These are phyloP conservation scores for Thalassiosira hispida DNA, from an alignment of 352 stramenopile genomes.

Conservation along the genomic window DNA sequence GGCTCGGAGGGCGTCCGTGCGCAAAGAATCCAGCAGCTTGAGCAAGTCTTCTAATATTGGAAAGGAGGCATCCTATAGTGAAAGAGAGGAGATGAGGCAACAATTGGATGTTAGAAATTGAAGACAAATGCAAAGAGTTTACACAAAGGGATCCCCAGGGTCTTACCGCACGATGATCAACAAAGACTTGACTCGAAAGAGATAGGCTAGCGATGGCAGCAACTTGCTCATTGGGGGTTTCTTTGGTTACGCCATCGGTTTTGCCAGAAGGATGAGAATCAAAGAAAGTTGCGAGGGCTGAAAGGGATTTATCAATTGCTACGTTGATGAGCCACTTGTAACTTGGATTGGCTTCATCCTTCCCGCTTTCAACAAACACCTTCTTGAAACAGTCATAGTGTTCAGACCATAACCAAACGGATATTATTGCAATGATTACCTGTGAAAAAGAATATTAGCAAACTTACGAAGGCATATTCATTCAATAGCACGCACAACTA, in stretches of 20 bases:
- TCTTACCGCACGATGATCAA: slow-evolving; percentile 61
- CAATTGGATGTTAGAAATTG: neutral
- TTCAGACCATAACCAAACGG: slow-evolving; percentile 73
- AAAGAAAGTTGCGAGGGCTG: slow-evolving; percentile 27
- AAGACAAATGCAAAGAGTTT: neutral
- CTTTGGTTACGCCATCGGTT: slow-evolving; percentile 1
- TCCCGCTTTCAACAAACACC: slow-evolving; percentile 59
- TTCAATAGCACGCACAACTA: too few relatives aligned
- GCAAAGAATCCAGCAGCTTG: slow-evolving; percentile 67
- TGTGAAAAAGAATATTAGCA: neutral
- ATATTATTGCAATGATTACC: slow-evolving; percentile 60
- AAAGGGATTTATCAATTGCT: slow-evolving; percentile 59
- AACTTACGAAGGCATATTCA: too few relatives aligned
- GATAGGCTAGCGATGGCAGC: slow-evolving; percentile 60
- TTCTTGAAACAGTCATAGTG: slow-evolving; percentile 66
- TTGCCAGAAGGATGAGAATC: slow-evolving; percentile 13
- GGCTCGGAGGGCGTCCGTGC: slow-evolving; percentile 64
- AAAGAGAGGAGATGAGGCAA: neutral
- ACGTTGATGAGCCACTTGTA: slow-evolving; percentile 73
- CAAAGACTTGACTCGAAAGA: slow-evolving; percentile 55
- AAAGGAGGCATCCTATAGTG: slow-evolving; percentile 47
- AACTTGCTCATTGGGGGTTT: slow-evolving; percentile 41
- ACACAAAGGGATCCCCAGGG: neutral
- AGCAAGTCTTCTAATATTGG: slow-evolving; percentile 63
- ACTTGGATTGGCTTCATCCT: slow-evolving; percentile 60